Conservation (phyloP, 176 grass and related monocot species). For the Cenchrus americanus region DNA sequence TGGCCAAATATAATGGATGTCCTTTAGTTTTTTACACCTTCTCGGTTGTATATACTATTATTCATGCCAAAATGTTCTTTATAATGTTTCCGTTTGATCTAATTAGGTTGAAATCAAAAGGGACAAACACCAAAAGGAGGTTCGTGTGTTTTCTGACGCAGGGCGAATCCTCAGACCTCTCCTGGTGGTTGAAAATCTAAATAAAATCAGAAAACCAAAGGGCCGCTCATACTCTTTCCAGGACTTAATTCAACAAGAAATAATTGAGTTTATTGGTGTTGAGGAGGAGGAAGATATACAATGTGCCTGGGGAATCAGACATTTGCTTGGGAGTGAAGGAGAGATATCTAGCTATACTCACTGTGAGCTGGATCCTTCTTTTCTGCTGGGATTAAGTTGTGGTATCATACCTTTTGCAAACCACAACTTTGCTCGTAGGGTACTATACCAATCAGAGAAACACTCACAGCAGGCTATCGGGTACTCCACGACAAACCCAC, state of each 20-base stretch:
- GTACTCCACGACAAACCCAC: constrained; percentile 89
- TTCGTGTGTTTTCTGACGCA: constrained; percentile 87
- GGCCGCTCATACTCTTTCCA: constrained; percentile 64
- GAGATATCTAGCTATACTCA: constrained; percentile 67
- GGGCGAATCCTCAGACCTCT: constrained; percentile 90
- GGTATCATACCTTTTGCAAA: constrained; percentile 90
- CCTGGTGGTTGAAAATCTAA: constrained; percentile 87
- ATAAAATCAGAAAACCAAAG: constrained; percentile 79
- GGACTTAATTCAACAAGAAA: constrained; percentile 82
- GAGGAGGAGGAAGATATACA: constrained; percentile 93
- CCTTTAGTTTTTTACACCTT: constrained; percentile 13
- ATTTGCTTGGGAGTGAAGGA: constrained; percentile 59
- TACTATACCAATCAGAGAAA: constrained; percentile 90
- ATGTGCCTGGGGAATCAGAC: constrained; percentile 81
- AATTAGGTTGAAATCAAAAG: constrained; percentile 93
- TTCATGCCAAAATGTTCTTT: neutral
- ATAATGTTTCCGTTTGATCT: constrained; percentile 32
- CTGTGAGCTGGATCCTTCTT: constrained; percentile 84
- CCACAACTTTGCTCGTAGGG: constrained; percentile 94
- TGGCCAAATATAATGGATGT: constrained; percentile 8
- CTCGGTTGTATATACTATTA: neutral
- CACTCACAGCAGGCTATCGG: constrained; percentile 97
- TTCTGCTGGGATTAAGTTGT: constrained; percentile 90
- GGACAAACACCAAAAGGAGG: constrained; percentile 83
- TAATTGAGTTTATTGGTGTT: constrained; percentile 88